Conservation (phyloP, 257 asterid genomes). For the Solanum virginianum region DNA sequence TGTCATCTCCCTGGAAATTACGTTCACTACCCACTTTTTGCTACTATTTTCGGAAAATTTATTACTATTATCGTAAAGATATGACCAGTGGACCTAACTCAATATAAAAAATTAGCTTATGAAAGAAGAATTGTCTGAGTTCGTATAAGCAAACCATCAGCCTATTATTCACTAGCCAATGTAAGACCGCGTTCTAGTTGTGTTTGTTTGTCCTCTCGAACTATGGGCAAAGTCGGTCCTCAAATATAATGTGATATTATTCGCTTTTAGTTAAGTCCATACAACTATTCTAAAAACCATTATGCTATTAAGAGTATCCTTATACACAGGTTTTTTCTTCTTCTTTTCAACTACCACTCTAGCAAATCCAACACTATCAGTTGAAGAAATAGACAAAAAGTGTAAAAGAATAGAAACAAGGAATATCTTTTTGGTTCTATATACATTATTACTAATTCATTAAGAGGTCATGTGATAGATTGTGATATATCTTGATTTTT, state of each 20-base stretch:
- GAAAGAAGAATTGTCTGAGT: not conserved
- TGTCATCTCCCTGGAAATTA: not conserved
- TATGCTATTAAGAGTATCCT: not conserved
- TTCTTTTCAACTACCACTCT: not conserved
- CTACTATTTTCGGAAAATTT: not conserved
- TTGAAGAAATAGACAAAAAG: not conserved
- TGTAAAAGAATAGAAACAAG: not conserved
- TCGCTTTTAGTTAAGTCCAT: not conserved
- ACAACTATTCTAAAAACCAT: not conserved
- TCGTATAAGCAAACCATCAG: accelerated
- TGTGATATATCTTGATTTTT: not conserved
- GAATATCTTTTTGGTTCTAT: not conserved
- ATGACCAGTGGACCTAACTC: no score
- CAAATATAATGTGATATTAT: not conserved
- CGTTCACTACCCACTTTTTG: not conserved
- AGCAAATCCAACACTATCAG: not conserved
- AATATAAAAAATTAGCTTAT: not conserved
- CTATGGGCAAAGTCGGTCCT: not conserved
- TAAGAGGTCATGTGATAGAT: not conserved
- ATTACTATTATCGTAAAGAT: not conserved
- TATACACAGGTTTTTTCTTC: not conserved
- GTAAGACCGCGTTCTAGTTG: no score
- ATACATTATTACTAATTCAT: not conserved
- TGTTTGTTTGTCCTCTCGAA: not conserved
- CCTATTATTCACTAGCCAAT: not conserved